phyloP scores from a whole-genome alignment of 2,329 filamentous ascomycete genomes.

The Rhynchosporium secalis region DNA sequence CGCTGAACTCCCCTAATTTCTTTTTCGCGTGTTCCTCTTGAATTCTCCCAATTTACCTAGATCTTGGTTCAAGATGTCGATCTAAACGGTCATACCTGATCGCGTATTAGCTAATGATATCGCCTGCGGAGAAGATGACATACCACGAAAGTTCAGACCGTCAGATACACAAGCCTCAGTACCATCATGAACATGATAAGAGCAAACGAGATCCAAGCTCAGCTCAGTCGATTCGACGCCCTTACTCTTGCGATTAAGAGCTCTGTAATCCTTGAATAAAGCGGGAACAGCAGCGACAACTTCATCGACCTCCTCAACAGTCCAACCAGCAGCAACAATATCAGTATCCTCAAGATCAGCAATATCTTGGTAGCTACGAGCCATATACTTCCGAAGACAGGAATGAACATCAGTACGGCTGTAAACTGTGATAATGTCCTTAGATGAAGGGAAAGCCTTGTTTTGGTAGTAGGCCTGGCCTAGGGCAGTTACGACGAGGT shows the following conservation, averaged over 20 bases:
- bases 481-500: slow-evolving; percentile 6
- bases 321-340: slow-evolving; percentile 7
- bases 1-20: background rate
- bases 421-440: slow-evolving; percentile 8
- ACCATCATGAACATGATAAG: slow-evolving; percentile 9
- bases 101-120: background rate
- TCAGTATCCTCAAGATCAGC: slow-evolving; percentile 11
- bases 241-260: slow-evolving; percentile 12
- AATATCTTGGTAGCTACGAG: slow-evolving; percentile 8
- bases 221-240: background rate
- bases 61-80: background rate
- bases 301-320: background rate
- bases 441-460: background rate
- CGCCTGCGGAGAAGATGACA: background rate
- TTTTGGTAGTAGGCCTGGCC: background rate
- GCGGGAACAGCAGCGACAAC: slow-evolving; percentile 1
- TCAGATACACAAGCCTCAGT: slow-evolving; percentile 1
- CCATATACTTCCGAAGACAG: slow-evolving; percentile 15
- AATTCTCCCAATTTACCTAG: too few species aligned
- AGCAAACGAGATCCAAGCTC: slow-evolving; percentile 1
- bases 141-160: slow-evolving; percentile 1
- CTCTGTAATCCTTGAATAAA: slow-evolving; percentile 14
- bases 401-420: background rate
- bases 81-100: background rate
- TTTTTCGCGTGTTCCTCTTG: background rate